A percentile compares a stretch with the other conserved stretches of the same genome.
phyloP scores from a whole-genome alignment of 345 rosid genomes.

The Bruguiera parviflora region DNA sequence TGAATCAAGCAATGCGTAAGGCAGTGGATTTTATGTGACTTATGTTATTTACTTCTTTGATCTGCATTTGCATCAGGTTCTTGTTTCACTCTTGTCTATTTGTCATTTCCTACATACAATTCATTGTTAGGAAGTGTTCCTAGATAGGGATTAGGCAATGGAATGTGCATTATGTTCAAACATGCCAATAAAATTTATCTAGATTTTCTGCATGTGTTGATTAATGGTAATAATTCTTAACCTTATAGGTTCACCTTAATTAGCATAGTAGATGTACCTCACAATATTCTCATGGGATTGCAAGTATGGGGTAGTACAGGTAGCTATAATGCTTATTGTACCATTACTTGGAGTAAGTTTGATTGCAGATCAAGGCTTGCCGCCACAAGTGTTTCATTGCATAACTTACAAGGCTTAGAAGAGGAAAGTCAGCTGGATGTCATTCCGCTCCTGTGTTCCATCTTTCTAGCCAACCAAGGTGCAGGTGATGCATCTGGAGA shows the following conservation, averaged over 20 bases:
- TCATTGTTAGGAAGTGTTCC: too few species aligned
- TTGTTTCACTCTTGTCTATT: too few species aligned
- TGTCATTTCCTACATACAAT: too few species aligned
- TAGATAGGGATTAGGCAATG: neutral
- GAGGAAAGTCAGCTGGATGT: constrained; percentile 49
- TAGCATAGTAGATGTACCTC: too few species aligned
- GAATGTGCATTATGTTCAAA: neutral
- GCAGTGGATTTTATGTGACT: neutral
- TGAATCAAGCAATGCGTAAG: constrained; percentile 7
- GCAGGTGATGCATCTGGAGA: constrained; percentile 63
- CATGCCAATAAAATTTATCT: neutral
- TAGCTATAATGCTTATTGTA: neutral
- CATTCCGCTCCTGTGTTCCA: constrained; percentile 74
- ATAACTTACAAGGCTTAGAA: constrained; percentile 44
- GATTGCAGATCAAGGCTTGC: constrained; percentile 78
- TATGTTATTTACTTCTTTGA: neutral
- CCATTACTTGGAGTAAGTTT: neutral
- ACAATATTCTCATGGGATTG: too few species aligned
- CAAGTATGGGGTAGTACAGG: too few species aligned
- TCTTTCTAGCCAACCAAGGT: constrained; percentile 77
- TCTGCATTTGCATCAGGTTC: too few species aligned
- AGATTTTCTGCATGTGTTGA: neutral
- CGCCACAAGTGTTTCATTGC: constrained; percentile 51
- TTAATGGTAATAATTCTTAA: neutral
- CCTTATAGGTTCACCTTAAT: neutral